phyloP scores from a whole-genome alignment of 2,329 filamentous ascomycete species.

The Diaporthe sp. region DNA sequence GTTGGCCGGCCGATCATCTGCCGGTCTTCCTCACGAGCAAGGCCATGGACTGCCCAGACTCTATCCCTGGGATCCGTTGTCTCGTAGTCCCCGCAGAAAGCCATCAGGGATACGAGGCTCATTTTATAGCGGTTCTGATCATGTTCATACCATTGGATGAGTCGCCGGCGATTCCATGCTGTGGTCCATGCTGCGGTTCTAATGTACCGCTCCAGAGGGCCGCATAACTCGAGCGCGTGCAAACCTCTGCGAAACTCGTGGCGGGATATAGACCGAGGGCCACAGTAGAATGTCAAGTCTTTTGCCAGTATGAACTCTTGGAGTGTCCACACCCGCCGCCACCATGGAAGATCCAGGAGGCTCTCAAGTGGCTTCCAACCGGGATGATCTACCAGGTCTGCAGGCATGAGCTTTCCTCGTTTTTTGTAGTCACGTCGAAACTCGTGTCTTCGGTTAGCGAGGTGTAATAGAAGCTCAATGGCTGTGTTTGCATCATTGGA shows the following conservation, averaged over 20 bases:
- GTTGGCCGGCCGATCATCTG: constrained; percentile 32
- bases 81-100: constrained; percentile 33
- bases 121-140: constrained; percentile 20
- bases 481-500: constrained; percentile 15
- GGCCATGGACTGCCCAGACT: constrained; percentile 30
- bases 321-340: constrained; percentile 34
- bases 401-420: constrained; percentile 12
- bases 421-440: constrained; percentile 6
- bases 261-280: constrained; percentile 11
- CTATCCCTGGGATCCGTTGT: constrained; percentile 32
- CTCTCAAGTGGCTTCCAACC: constrained; percentile 23
- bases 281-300: constrained; percentile 31
- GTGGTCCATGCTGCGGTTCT: constrained; percentile 3
- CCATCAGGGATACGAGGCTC: constrained; percentile 30
- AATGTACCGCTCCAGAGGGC: not conserved
- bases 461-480: constrained; percentile 10
- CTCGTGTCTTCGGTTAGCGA: constrained; percentile 20
- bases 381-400: constrained; percentile 13
- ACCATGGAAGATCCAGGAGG: constrained; percentile 19
- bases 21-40: constrained; percentile 23
- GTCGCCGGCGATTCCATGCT: constrained; percentile 29
- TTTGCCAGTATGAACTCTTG: constrained; percentile 32
- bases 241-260: constrained; percentile 13
- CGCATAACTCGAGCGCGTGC: constrained; percentile 27
- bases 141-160: constrained; percentile 32